These are phyloP conservation scores for Aspergillus oerlinghausenensis DNA, from an alignment of 2,329 filamentous ascomycete species.

Conservation along the genomic window DNA sequence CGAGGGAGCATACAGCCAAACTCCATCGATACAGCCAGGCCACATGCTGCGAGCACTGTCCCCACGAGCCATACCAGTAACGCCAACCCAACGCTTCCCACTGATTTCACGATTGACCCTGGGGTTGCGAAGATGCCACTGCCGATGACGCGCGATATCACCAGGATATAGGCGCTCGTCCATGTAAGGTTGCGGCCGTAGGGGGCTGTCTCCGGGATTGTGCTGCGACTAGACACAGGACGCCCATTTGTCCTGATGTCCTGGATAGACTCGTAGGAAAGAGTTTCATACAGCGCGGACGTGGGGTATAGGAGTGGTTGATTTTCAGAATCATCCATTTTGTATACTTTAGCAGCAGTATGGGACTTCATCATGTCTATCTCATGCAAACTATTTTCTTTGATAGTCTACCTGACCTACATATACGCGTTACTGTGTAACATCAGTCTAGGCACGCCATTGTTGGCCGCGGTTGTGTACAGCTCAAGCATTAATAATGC, in stretches of 20 bases:
- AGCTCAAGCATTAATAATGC: not conserved
- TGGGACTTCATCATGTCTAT: not conserved
- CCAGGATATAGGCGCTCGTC: constrained; percentile 61
- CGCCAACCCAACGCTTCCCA: constrained; percentile 62
- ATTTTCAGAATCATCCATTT: constrained; percentile 17
- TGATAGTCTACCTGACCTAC: not conserved
- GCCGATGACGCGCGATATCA: constrained; percentile 65
- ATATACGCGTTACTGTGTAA: constrained; percentile 1
- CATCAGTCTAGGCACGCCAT: constrained; percentile 26
- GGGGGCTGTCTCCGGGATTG: constrained; percentile 55
- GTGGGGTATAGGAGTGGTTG: constrained; percentile 15
- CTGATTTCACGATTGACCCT: constrained; percentile 60
- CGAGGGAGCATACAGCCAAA: constrained; percentile 67
- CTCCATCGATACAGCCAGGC: constrained; percentile 60
- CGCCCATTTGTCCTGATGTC: not conserved
- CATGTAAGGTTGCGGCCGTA: constrained; percentile 58
- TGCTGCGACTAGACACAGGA: constrained; percentile 50
- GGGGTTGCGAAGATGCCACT: constrained; percentile 70
- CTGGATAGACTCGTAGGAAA: not conserved
- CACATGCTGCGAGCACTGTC: constrained; percentile 57
- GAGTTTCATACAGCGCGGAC: not conserved
- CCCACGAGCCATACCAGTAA: constrained; percentile 61
- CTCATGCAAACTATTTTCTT: not conserved
- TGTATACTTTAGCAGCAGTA: not conserved
- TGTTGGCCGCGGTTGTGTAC: constrained; percentile 19